These are phyloP conservation scores for Fusarium coicis DNA, from an alignment of 2,329 filamentous ascomycete species.

Conservation along the genomic window DNA sequence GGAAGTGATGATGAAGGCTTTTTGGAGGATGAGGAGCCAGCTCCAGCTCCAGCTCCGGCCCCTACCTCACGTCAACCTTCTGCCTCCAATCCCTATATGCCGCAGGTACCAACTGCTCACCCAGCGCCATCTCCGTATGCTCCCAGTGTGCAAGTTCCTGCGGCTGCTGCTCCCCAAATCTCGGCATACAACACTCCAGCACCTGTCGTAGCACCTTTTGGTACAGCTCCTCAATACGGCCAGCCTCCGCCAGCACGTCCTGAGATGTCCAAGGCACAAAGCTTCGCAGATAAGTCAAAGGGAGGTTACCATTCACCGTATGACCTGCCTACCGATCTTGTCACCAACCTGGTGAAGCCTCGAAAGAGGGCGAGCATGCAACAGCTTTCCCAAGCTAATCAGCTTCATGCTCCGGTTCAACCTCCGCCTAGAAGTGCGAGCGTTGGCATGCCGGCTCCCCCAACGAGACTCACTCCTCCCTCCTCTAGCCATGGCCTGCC, in stretches of 20 bases:
- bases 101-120: constrained; percentile 33
- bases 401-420: constrained; percentile 52
- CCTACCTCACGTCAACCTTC: constrained; percentile 15
- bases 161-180: constrained; percentile 16
- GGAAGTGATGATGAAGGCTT: constrained; percentile 89
- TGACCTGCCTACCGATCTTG: constrained; percentile 89
- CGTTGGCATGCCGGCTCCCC: constrained; percentile 53
- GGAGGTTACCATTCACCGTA: constrained; percentile 95
- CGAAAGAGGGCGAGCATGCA: constrained; percentile 72
- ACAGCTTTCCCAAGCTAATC: constrained; percentile 58
- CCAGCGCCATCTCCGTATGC: constrained; percentile 39
- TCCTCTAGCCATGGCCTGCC: constrained; percentile 49
- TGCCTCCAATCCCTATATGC: constrained; percentile 43
- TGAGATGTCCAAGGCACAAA: constrained; percentile 73
- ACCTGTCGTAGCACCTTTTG: constrained; percentile 37
- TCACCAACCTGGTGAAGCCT: constrained; percentile 65
- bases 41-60: constrained; percentile 12
- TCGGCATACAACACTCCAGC: constrained; percentile 41
- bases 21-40: constrained; percentile 69
- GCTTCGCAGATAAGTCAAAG: constrained; percentile 90
- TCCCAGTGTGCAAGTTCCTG: constrained; percentile 24
- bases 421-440: constrained; percentile 70
- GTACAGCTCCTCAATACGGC: constrained; percentile 50
- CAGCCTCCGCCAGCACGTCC: constrained; percentile 52
- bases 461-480: constrained; percentile 45